Evolutionary conservation across 371 early-diverging fungal genomes (phyloP).

Genomic region (Apophysomyces sp.): DNA sequence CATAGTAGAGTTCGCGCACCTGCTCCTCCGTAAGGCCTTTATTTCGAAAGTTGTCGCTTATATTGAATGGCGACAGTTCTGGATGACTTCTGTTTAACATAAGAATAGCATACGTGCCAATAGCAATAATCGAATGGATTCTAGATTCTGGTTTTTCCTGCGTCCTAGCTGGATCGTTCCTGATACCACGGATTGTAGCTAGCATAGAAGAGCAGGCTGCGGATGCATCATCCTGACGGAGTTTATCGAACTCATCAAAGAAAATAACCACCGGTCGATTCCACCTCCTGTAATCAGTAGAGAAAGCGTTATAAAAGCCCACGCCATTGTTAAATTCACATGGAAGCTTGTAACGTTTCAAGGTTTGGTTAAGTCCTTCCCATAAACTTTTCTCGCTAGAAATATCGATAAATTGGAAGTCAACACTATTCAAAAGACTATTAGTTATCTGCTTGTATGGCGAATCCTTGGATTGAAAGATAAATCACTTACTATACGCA

Average conservation of each 20-base stretch:
- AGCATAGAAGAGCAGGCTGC: conserved; percentile 7
- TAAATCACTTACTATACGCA: background rate
- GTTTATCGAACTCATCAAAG: conserved; percentile 16
- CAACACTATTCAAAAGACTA: background rate
- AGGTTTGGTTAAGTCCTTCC: background rate
- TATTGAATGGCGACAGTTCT: conserved; percentile 11
- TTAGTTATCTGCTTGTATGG: background rate
- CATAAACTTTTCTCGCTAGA: background rate
- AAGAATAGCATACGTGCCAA: conserved; percentile 16
- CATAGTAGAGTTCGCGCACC: background rate
- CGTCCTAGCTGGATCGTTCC: background rate
- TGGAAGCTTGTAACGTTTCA: background rate
- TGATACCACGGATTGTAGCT: background rate
- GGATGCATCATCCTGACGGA: background rate
- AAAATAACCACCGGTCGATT: conserved; percentile 11
- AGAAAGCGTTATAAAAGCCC: background rate
- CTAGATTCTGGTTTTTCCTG: background rate
- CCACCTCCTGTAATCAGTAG: background rate
- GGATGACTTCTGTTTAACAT: conserved; percentile 4
- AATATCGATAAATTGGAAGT: background rate
- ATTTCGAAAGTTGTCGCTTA: conserved; percentile 13
- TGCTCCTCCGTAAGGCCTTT: conserved; percentile 9
- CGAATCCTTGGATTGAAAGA: background rate
- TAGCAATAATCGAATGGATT: conserved; percentile 13
- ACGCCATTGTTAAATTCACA: background rate